Evolutionary conservation across 1,284 basidiomycete genomes (phyloP).

Genomic region (Pascua guehoae): DNA sequence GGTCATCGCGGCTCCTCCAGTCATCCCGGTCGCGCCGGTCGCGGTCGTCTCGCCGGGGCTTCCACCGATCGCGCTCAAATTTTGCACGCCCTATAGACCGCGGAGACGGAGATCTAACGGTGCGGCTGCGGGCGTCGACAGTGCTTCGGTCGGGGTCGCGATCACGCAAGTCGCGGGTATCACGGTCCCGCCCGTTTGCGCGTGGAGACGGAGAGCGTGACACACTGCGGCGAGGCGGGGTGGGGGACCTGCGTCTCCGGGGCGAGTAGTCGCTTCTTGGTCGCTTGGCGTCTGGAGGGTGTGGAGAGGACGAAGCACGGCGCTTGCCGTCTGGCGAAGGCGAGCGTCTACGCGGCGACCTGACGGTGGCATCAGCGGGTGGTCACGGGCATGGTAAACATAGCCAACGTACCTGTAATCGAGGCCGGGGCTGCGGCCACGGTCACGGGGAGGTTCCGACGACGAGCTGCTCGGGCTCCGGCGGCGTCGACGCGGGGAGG

Average conservation of each 20-base stretch:
- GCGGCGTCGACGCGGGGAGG: neutral
- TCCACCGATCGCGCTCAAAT: neutral
- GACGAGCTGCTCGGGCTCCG: no score
- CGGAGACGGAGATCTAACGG: neutral
- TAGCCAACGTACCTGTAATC: no score
- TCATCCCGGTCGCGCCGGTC: neutral
- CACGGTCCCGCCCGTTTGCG: neutral
- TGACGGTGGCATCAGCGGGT: neutral
- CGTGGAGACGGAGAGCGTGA: slow-evolving; percentile 3
- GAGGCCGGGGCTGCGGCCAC: no score
- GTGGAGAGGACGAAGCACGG: slow-evolving; percentile 5
- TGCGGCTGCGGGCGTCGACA: neutral
- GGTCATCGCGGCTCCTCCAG: neutral
- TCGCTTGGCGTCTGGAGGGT: slow-evolving; percentile 8
- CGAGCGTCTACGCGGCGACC: slow-evolving; percentile 6
- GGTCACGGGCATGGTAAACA: neutral
- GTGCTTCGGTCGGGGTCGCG: neutral
- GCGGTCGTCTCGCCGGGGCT: neutral
- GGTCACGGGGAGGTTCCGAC: no score
- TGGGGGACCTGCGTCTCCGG: neutral
- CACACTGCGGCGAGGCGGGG: neutral
- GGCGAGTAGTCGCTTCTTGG: slow-evolving; percentile 8
- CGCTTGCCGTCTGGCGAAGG: slow-evolving; percentile 7
- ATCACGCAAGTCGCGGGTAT: neutral
- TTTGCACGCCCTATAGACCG: neutral